Conservation (phyloP, 2,329 filamentous ascomycete species). For the Coleophoma eucalyptorum region DNA sequence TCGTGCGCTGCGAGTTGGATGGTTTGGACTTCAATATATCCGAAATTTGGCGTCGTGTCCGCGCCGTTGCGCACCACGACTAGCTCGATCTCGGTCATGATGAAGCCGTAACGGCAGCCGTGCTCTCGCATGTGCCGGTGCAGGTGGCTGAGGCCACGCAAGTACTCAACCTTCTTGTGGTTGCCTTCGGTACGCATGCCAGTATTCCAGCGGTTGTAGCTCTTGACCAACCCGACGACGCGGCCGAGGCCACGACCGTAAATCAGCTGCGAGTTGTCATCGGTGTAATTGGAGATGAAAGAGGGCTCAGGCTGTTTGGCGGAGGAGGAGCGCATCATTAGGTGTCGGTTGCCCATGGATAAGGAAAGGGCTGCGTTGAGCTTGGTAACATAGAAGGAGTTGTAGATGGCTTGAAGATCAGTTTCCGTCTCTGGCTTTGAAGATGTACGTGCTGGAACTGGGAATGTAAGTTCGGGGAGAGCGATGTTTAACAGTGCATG, state of each 20-base stretch:
- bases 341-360: constrained; percentile 64
- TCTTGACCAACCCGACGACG: constrained; percentile 82
- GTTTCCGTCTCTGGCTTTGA: constrained; percentile 74
- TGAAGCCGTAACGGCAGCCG: constrained; percentile 90
- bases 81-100: constrained; percentile 93
- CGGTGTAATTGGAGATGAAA: constrained; percentile 49
- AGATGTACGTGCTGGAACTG: constrained; percentile 40
- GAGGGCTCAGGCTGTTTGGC: constrained; percentile 30
- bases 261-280: constrained; percentile 42
- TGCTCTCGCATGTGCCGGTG: constrained; percentile 94
- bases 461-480: constrained; percentile 58
- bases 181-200: constrained; percentile 86
- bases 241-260: constrained; percentile 51
- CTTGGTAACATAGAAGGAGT: constrained; percentile 77
- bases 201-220: constrained; percentile 92
- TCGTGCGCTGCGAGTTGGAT: constrained; percentile 49
- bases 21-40: constrained; percentile 73
- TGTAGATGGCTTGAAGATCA: constrained; percentile 71
- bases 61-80: constrained; percentile 81
- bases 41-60: constrained; percentile 73
- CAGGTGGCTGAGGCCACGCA: constrained; percentile 79
- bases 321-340: constrained; percentile 29
- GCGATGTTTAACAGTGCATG: constrained; percentile 68
- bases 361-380: constrained; percentile 80
- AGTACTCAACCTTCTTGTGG: constrained; percentile 83